Evolutionary conservation across 805 yeast species (phyloP), one percentile per base, ranked within the genome.

Genomic region (Wickerhamomyces alni): DNA sequence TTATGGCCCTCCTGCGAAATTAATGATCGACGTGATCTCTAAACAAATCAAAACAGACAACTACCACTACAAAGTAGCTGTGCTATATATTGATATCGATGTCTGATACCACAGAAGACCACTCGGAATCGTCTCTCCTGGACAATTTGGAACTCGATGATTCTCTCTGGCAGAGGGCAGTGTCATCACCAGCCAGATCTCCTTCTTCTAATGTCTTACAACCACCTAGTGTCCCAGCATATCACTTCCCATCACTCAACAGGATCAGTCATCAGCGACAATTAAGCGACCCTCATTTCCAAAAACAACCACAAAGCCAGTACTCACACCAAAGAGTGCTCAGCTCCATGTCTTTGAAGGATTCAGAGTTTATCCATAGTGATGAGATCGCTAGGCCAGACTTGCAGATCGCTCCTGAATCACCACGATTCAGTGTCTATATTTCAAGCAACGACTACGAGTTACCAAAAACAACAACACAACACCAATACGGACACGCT

Each of bases 161-260:
- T 3, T 25, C 29, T 16, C 41, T 43, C 21, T 46, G 50, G 50
- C 33, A 30, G 18, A 34, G 42, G 2, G 35, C 35, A 2, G 40
- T 43, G 1, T 25, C 46, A 3, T 39, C 43, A 2, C 41, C 46
- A 19, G 30, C 33, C 37, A 39, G 4, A 11, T 17, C 15, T 17
- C 16, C 15, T 17, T 17, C n/a, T 13, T 17, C 22, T 6, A 29
- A n/a, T 24, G 8, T 21, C 7, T 17, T 6, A 5, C 44, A 38
- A 13, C 37, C 42, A n/a, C 37, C 22, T 8, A 30, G 40, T 8
- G 43, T 46, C 2, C 50, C 50, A 4, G 50, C 50, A 2, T 36
- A 36, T 11, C 41, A 45, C 17, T 46, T 46, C 38, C 50, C 50
- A 8, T 46, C 50, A 4, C 37, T 46, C 7, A 39, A 30, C 4